Percentiles rank a stretch among this genome's conserved stretches.
Conservation (phyloP, 2,329 filamentous ascomycete genomes). For the Trichoderma guizhouense region DNA sequence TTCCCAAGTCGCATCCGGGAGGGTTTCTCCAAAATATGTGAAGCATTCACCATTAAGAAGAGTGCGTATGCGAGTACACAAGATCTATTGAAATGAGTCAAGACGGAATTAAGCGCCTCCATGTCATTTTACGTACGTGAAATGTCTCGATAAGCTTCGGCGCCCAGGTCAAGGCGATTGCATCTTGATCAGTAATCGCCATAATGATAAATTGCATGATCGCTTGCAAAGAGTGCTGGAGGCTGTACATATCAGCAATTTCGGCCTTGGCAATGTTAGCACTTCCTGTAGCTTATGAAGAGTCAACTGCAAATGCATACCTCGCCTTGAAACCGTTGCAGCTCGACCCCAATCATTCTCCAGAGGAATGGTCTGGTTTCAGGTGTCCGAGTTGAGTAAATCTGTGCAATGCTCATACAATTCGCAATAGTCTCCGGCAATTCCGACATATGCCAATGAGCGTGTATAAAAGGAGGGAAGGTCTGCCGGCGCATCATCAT, state of each 20-base stretch:
- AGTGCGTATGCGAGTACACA: neutral
- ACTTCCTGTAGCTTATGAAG: neutral
- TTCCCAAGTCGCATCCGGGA: neutral
- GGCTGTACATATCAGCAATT: neutral
- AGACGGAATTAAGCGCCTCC: neutral
- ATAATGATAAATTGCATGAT: neutral
- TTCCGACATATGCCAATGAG: neutral
- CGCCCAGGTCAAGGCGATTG: neutral
- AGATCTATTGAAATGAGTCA: neutral
- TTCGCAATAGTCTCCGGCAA: neutral
- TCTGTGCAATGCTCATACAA: neutral
- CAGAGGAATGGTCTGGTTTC: neutral
- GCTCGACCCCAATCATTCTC: neutral
- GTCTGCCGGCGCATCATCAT: constrained; percentile 1
- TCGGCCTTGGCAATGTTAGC: neutral
- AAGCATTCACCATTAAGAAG: neutral
- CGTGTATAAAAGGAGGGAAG: neutral
- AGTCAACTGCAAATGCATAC: neutral
- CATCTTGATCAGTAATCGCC: neutral
- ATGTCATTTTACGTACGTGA: neutral
- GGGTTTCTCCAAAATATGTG: neutral
- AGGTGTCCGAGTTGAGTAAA: neutral
- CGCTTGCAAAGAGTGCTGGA: neutral
- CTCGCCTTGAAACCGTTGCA: neutral
- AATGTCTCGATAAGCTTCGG: neutral